Evolutionary conservation across 176 grass and related monocot genomes (phyloP).

Genomic region (Zea mays): Zm-B73-REFERENCE-NAM-5.0 NC_050105.1:146268001-146268500

Average conservation of each 20-base stretch:
- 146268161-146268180: background rate
- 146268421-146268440: background rate
- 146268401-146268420: background rate
- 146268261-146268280: background rate
- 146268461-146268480: background rate
- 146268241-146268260: background rate
- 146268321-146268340: background rate
- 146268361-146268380: background rate
- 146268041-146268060: background rate
- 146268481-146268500: constrained; percentile 62
- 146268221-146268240: background rate
- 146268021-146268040: background rate
- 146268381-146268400: background rate
- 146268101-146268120: background rate
- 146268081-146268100: background rate
- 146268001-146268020: background rate
- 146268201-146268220: background rate
- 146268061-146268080: background rate
- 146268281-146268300: background rate
- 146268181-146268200: background rate
- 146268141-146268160: background rate
- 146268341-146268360: background rate
- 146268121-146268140: background rate
- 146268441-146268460: background rate
- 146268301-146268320: background rate